Evolutionary conservation across 208 protist genomes (phyloP), one percentile per base, ranked within the genome.

Genomic region (Acanthamoeba sp.): DNA sequence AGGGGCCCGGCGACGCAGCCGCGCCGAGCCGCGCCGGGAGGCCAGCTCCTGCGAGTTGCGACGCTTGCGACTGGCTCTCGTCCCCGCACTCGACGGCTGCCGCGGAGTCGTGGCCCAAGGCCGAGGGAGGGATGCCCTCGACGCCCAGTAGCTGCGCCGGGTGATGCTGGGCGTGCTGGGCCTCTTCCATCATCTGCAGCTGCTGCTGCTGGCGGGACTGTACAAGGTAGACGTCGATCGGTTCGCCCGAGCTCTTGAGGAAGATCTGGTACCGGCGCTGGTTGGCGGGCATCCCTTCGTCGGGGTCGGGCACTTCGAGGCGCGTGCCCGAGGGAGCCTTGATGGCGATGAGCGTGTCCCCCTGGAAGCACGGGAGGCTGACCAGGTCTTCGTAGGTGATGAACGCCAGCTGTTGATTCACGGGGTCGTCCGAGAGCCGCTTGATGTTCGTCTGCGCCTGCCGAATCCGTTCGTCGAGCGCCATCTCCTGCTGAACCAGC

Each of bases 331-430:
- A 42, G 6, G 97, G 96, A 22, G 97, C 97, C 66, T 96, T 97
- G 42, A 98, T 97, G 6, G 96, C 96, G 18, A 98, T 96, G 0
- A 98, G 55, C 18, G 96, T 97, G 40, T 96, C 69, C 24, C 95
- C 92, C 62, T 95, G 90, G n/a, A 98, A 93, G 10, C 34, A 69
- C 22, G 66, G 48, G 20, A 97, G 73, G 29, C 59, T 42, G 48
- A 93, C 85, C 18, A 98, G 38, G 91, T 98, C 97, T 36, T 94
- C 52, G 84, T 97, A 89, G 20, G 96, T 96, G 40, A 98, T 91
- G 88, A 94, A 93, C 20, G 93, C 94, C 18, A 93, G 80, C 66
- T 64, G 64, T 59, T 42, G 84, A 36, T 90, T 76, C 18, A 84
- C 89, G 42, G 66, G 42, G 18, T 96, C 71, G 12, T 80, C 45